These are phyloP conservation scores for Geoglossum cookeanum DNA, from an alignment of 2,329 filamentous ascomycete genomes.

Conservation along the genomic window DNA sequence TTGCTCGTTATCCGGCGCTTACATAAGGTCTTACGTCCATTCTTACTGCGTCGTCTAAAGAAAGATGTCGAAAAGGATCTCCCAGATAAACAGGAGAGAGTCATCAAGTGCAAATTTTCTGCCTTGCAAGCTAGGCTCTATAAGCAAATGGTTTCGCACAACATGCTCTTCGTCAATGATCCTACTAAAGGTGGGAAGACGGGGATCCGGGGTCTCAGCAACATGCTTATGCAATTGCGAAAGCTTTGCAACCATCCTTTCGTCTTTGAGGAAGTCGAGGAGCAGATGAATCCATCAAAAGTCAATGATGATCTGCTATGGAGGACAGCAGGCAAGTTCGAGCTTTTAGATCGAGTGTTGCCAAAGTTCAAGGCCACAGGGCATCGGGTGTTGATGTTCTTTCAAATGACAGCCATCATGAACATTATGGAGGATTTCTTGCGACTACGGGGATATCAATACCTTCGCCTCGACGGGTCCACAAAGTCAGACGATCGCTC, in stretches of 20 bases:
- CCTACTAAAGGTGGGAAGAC: conserved; percentile 80
- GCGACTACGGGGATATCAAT: conserved; percentile 62
- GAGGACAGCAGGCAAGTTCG: conserved; percentile 94
- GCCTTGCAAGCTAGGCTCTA: conserved; percentile 83
- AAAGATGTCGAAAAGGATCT: conserved; percentile 98
- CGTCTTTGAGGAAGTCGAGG: conserved; percentile 94
- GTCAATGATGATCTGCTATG: conserved; percentile 85
- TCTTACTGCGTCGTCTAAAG: conserved; percentile 94
- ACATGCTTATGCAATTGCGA: conserved; percentile 98
- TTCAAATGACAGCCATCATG: conserved; percentile 99
- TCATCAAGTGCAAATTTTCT: conserved; percentile 98
- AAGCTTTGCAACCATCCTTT: conserved; percentile 99
- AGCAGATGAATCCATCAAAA: conserved; percentile 84
- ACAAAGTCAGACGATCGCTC: conserved; percentile 97
- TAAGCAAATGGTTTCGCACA: conserved; percentile 93
- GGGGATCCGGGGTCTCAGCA: conserved; percentile 82
- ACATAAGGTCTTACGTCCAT: conserved; percentile 92
- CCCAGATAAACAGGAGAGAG: conserved; percentile 96
- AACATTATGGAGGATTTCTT: conserved; percentile 99
- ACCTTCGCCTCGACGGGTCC: conserved; percentile 83
- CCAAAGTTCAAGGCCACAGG: conserved; percentile 84
- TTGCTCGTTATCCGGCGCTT: conserved; percentile 94
- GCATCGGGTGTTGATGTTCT: conserved; percentile 97
- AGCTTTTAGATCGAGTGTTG: conserved; percentile 75
- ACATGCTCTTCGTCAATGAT: conserved; percentile 84